Base-by-base conservation (phyloP, 2,329 filamentous ascomycete genomes). In the Paecilomyces dactylethromorphus region DNA sequence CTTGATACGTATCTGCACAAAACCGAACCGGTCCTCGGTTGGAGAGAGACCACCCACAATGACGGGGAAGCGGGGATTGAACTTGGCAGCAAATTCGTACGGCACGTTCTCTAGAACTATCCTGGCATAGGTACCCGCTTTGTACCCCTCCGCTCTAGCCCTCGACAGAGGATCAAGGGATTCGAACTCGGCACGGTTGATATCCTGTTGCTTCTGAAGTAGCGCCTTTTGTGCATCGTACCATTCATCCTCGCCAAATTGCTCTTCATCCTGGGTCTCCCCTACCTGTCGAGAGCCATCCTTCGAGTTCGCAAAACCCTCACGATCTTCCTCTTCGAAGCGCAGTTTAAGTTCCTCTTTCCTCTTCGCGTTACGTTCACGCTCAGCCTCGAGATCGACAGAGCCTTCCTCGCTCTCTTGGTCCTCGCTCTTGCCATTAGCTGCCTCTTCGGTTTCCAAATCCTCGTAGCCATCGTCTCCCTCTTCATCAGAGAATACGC, bases 201-300 rank as follows among this genome's bases (percentile, higher is more conserved):
- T 97, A 69, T 95, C 90, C 63, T 94, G 84, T 74, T 99, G 94
- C 77, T 96, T 97, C 76, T 97, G 90, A 60, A 99, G 87, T 72
- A 89, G 84, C 32, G 94, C 91, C 78, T 99, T 99, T 72, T 99
- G 94, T 29, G 90, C 86, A 70, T 97, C 94, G 72, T 99, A 99
- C 95, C 95, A 99, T 58, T 99, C 91, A 71, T 99, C 94, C 75
- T 99, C 94, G 56, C 92, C 94, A 68, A 96, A 97, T 69, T 95
- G 89, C 59, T 85, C 80, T 56, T 93, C 86, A 5, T 86, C 80
- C 2, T 82, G 82, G 33, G 83, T 87, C 31, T 84, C 86, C 64
- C 91, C 89, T 63, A 85, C 81, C 35, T 88, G 84, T 11, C 89
- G 89, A 55, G 87, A 85, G 29, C 90, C 87, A 70, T 95, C 95